phyloP scores from a whole-genome alignment of 2,329 filamentous ascomycete species.

The Xylariaceae sp. region DNA sequence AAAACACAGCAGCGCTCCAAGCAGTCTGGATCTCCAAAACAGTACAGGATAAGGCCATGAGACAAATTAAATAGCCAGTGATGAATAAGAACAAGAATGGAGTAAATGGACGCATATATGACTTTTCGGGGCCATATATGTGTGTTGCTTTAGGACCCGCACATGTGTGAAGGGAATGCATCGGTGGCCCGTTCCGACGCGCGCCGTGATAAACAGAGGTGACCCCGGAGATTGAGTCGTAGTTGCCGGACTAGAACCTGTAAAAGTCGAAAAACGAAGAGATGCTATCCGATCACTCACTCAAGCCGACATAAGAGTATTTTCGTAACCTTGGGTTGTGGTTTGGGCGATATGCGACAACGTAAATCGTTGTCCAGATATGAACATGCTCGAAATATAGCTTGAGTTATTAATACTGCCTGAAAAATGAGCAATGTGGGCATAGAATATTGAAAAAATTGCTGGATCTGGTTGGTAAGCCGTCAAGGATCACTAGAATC shows the following conservation, averaged over 20 bases:
- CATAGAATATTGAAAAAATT: slow-evolving; percentile 5
- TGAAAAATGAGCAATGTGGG: neutral
- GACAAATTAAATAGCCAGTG: too few species aligned
- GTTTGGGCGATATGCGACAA: slow-evolving; percentile 23
- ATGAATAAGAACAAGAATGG: neutral
- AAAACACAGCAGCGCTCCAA: neutral
- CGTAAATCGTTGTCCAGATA: slow-evolving; percentile 9
- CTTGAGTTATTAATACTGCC: neutral
- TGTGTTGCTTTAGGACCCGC: neutral
- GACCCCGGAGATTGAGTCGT: slow-evolving; percentile 30
- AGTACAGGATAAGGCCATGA: too few species aligned
- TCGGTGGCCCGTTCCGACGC: slow-evolving; percentile 4
- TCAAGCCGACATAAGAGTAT: slow-evolving; percentile 10
- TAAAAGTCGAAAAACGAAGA: slow-evolving; percentile 22
- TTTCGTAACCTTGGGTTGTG: slow-evolving; percentile 21
- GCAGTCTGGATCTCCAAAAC: too few species aligned
- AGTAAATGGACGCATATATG: neutral
- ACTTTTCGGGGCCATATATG: neutral
- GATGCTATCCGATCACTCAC: slow-evolving; percentile 7
- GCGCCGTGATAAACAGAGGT: slow-evolving; percentile 4
- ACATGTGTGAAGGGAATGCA: neutral
- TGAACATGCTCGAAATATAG: slow-evolving; percentile 9
- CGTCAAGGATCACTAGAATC: neutral
- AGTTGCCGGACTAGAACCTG: slow-evolving; percentile 30
- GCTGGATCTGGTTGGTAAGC: neutral